Evolutionary conservation across 495 filamentous ascomycete species (phyloP), one percentile per base, ranked within the genome.

Genomic region (Geopyxis carbonaria): DNA sequence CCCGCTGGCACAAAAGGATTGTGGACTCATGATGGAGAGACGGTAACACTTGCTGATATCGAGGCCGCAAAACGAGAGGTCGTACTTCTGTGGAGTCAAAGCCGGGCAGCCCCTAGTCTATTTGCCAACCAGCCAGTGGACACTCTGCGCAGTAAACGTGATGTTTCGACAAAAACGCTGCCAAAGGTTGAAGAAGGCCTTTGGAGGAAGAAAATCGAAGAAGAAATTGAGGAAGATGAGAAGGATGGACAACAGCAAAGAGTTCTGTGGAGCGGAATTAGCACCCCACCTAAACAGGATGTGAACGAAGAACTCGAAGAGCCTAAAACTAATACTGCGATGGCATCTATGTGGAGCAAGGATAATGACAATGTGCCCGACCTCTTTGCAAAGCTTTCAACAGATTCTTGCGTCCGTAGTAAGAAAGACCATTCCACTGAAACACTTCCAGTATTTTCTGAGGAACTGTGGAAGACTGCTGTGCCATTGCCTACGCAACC

Each of bases 381-480:
- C 14, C 2, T 39, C 24, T 47, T 47, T 15, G 35, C 34, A 8
- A 28, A 41, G 15, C 22, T 35, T 20, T 5, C 44, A 14, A n/a
- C 30, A 35, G 13, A 19, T 8, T 47, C 45, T 15, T 15, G 14
- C n/a, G 37, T 31, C 11, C 46, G 47, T n/a, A 40, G 40, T 20
- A 50, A 51, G 31, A 50, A 40, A 18, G 47, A 45, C n/a, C 25
- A 33, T 10, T 45, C 46, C 9, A 33, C 31, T 2, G 13, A 34
- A 24, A 31, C 34, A 11, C 47, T 50, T 20, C 47, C 47, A 5
- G 32, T 32, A 4, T 50, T 50, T 41, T 45, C 41, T 1, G 47
- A 50, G 41, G 42, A 40, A n/a, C 48, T 50, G 46, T 50, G 47
- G 47, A 50, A 42, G 22, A 50, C 34, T 23, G 32, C 23, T 14